Evolutionary conservation across 1,139 yeast genomes (phyloP).

Genomic region (Yamadazyma buinensis): DNA sequence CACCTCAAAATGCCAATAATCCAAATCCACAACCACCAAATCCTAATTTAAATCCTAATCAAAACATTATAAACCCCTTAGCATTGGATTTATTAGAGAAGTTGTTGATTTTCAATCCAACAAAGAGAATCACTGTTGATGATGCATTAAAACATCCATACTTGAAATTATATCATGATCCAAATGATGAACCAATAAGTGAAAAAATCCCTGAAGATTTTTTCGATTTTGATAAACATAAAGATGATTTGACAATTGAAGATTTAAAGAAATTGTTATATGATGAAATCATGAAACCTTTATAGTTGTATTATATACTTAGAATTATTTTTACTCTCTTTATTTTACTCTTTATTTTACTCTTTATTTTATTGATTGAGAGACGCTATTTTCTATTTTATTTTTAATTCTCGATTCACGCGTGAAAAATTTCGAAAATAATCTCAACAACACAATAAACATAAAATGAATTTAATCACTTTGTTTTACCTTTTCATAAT

Average conservation of each 20-base stretch:
- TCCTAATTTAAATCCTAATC: slow-evolving; percentile 18
- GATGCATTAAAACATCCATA: slow-evolving; percentile 70
- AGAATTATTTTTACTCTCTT: background rate
- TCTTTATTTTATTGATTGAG: too few relatives aligned
- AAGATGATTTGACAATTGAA: slow-evolving; percentile 44
- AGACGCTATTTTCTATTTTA: too few relatives aligned
- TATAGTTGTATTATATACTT: slow-evolving; percentile 13
- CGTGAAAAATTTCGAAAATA: slow-evolving; percentile 5
- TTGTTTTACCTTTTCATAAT: slow-evolving; percentile 16
- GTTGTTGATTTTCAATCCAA: slow-evolving; percentile 61
- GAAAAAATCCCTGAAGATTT: slow-evolving; percentile 54
- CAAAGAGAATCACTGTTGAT: slow-evolving; percentile 57
- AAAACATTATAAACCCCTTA: slow-evolving; percentile 39
- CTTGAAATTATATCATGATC: slow-evolving; percentile 62
- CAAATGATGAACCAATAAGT: slow-evolving; percentile 67
- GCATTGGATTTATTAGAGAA: slow-evolving; percentile 62
- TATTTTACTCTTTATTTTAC: background rate
- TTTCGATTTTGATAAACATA: slow-evolving; percentile 58
- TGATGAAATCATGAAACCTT: slow-evolving; percentile 48
- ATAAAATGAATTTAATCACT: slow-evolving; percentile 6
- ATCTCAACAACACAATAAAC: slow-evolving; percentile 6
- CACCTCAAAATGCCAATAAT: too few relatives aligned
- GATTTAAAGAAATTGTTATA: slow-evolving; percentile 53
- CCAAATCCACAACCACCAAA: too few relatives aligned
- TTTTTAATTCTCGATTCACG: too few relatives aligned